Percentiles rank a stretch among this genome's conserved stretches.
Evolutionary conservation across 2,329 filamentous ascomycete genomes (phyloP).

Genomic region (Neofusicoccum sp.): DNA sequence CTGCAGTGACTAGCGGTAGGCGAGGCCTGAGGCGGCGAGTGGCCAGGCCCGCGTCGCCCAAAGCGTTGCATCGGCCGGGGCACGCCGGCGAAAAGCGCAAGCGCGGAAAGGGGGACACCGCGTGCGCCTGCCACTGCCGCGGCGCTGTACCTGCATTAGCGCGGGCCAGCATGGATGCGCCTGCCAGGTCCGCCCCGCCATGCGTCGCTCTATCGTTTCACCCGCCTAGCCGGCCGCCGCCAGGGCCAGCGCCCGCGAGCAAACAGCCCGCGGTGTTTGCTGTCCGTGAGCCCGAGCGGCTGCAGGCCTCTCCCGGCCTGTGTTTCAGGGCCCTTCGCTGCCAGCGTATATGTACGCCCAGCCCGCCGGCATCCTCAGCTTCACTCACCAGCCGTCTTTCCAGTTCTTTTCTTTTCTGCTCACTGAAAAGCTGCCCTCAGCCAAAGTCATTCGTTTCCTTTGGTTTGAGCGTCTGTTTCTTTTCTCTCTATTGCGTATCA

Average conservation of each 20-base stretch:
- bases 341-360: constrained; percentile 13
- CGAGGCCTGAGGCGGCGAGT: no score
- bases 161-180: neutral
- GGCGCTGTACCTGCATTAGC: constrained; percentile 15
- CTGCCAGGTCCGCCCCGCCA: neutral
- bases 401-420: constrained; percentile 9
- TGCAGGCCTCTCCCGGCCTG: neutral
- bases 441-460: constrained; percentile 43
- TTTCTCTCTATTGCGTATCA: constrained; percentile 24
- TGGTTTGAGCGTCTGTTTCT: constrained; percentile 34
- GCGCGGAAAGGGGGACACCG: neutral
- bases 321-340: constrained; percentile 1
- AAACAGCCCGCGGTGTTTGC: constrained; percentile 10
- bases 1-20: no score
- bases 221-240: constrained; percentile 6
- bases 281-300: neutral
- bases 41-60: neutral
- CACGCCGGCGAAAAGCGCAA: neutral
- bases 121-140: neutral
- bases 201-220: constrained; percentile 17
- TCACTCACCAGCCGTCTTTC: neutral
- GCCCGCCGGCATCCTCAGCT: neutral
- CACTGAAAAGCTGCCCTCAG: constrained; percentile 16
- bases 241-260: neutral
- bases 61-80: neutral